These are phyloP conservation scores for Ajuga reptans DNA, from an alignment of 305 asterid species.

Conservation along the genomic window DNA sequence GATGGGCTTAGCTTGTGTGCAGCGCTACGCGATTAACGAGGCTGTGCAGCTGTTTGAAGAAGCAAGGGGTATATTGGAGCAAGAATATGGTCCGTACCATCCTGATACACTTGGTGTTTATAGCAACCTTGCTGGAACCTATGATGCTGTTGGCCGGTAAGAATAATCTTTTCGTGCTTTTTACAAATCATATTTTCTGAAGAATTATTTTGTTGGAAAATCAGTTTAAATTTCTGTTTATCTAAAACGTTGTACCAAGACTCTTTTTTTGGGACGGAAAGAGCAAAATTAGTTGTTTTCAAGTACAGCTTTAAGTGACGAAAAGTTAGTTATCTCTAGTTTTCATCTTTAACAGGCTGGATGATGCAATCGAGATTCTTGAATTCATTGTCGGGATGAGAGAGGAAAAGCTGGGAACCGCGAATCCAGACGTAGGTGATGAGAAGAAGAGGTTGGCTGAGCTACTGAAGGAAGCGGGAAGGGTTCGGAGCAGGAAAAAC, in stretches of 20 bases:
- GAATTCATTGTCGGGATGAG: slow-evolving; percentile 83
- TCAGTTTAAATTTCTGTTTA: not conserved
- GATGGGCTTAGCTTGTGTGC: slow-evolving; percentile 86
- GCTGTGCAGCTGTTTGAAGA: slow-evolving; percentile 81
- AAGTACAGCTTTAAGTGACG: not conserved
- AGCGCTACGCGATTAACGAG: slow-evolving; percentile 64
- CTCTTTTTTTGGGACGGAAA: no score
- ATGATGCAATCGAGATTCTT: slow-evolving; percentile 70
- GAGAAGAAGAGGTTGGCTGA: slow-evolving; percentile 83
- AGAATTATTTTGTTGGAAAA: not conserved
- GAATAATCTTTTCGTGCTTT: not conserved
- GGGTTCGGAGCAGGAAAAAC: slow-evolving; percentile 60
- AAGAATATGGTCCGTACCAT: slow-evolving; percentile 79
- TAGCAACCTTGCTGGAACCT: slow-evolving; percentile 87
- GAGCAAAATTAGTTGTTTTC: not conserved
- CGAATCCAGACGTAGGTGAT: slow-evolving; percentile 82
- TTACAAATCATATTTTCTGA: not conserved
- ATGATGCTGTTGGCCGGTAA: slow-evolving; percentile 89
- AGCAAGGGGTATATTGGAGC: slow-evolving; percentile 68
- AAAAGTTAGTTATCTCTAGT: slow-evolving; percentile 10
- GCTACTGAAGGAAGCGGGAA: slow-evolving; percentile 69
- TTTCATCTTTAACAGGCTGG: slow-evolving; percentile 42
- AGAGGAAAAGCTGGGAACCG: slow-evolving; percentile 97
- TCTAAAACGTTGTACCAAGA: not conserved
- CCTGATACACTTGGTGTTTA: slow-evolving; percentile 87